Evolutionary conservation across 1,284 basidiomycete genomes (phyloP).

Genomic region (Sanguinoderma infundibulare): DNA sequence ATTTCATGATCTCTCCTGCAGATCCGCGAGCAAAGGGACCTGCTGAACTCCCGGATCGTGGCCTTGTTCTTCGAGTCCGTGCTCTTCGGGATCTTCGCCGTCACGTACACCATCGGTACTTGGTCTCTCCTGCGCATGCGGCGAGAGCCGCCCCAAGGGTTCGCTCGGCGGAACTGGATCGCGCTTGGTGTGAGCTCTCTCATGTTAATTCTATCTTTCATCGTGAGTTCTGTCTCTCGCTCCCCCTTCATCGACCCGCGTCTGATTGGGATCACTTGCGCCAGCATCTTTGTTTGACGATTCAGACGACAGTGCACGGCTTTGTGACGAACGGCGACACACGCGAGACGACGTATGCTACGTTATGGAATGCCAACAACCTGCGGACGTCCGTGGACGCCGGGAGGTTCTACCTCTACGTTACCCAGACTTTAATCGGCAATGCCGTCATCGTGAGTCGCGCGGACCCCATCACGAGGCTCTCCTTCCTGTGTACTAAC

Average conservation of each 20-base stretch:
- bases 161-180: conserved; percentile 10
- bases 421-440: conserved; percentile 17
- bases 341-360: conserved; percentile 4
- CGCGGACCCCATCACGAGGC: background rate
- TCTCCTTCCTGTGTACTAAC: background rate
- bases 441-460: conserved; percentile 18
- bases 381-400: conserved; percentile 3
- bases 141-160: background rate
- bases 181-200: conserved; percentile 9
- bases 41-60: background rate
- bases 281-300: background rate
- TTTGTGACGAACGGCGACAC: conserved; percentile 7
- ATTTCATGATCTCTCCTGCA: background rate
- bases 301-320: conserved; percentile 9
- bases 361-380: conserved; percentile 1
- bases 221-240: conserved; percentile 1
- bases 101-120: conserved; percentile 4
- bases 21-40: background rate
- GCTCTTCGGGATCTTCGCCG: conserved; percentile 13
- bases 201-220: conserved; percentile 14
- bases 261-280: background rate
- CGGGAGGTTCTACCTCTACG: conserved; percentile 16
- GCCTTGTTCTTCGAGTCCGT: conserved; percentile 19
- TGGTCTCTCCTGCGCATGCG: background rate
- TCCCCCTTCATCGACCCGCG: background rate